Evolutionary conservation across 257 asterid species (phyloP), one percentile per base, ranked within the genome.

Genomic region (Nicotiana sylvestris): DNA sequence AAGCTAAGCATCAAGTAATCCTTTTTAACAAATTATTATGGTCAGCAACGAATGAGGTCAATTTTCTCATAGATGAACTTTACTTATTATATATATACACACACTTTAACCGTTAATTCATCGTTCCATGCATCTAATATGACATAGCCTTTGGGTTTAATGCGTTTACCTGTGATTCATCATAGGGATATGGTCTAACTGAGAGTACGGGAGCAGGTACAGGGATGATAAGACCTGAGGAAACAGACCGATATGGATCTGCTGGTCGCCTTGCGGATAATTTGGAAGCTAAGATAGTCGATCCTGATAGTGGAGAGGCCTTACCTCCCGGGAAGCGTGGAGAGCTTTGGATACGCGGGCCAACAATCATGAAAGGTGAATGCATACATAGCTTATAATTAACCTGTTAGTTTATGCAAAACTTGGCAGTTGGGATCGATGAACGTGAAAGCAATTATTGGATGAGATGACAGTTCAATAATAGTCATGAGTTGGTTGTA

Each of bases 141-240:
- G 37, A 39, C 77, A 68, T 55, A 10, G 15, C 43, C 13, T 72
- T n/a, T 25, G 27, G 39, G 49, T 72, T 72, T 46, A 72, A 46
- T 49, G 43, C 15, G 17, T 55, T 83, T 27, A 67, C 46, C 21
- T 82, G 57, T 57, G 62, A 67, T 76, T 57, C 82, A 70, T 29
- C 82, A 9, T 67, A 96, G 99, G 98, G 99, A 18, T 95, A 91
- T 86, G 99, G 98, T 30, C 68, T 95, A 91, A 95, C 99, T 1
- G 99, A 94, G 92, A 89, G 90, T 56, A 85, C 92, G 1, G 99
- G 99, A 85, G 91, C 82, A 11, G 92, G 87, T 58, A 85, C 97
- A n/a, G 86, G 93, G 72, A 80, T 92, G 85, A 49, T 80, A 13
- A 91, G 90, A 81, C 85, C 88, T 15, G 97, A 93, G 76, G 99